These are phyloP conservation scores for Vaccinium macrocarpon DNA, from an alignment of 148 eudicot species.

Conservation along the genomic window DNA sequence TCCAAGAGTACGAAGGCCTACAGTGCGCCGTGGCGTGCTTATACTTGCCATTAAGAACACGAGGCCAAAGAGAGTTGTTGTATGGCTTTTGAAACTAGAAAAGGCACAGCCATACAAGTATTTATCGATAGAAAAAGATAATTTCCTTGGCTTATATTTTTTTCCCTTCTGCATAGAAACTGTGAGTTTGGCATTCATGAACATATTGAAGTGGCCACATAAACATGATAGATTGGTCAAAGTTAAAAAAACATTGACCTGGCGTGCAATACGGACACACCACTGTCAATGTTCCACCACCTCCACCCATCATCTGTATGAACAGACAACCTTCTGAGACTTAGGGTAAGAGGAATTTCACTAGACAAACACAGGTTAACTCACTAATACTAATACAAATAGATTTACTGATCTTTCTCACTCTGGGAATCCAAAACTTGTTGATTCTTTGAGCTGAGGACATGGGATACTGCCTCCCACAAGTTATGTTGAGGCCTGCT, in stretches of 20 bases:
- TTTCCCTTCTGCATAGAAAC: not conserved
- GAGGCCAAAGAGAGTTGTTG: no score
- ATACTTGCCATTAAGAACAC: no score
- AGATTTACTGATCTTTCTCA: not conserved
- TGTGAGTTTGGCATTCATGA: not conserved
- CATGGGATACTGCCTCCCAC: not conserved
- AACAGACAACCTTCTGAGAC: not conserved
- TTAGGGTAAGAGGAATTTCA: not conserved
- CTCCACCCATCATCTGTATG: not conserved
- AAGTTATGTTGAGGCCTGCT: not conserved
- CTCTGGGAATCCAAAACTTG: not conserved
- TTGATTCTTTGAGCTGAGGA: conserved; percentile 8
- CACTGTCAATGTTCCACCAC: not conserved
- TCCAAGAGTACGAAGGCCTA: no score
- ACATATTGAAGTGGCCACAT: not conserved
- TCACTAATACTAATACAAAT: not conserved
- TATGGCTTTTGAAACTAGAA: not conserved
- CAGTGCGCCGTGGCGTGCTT: no score
- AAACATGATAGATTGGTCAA: not conserved
- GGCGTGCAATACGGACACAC: not conserved
- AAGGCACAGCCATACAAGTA: not conserved
- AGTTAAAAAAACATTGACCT: not conserved
- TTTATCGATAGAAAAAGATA: not conserved
- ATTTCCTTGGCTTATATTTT: not conserved
- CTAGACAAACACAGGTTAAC: not conserved